phyloP scores from a whole-genome alignment of 2,329 filamentous ascomycete species.

The Alternaria dauci region DNA sequence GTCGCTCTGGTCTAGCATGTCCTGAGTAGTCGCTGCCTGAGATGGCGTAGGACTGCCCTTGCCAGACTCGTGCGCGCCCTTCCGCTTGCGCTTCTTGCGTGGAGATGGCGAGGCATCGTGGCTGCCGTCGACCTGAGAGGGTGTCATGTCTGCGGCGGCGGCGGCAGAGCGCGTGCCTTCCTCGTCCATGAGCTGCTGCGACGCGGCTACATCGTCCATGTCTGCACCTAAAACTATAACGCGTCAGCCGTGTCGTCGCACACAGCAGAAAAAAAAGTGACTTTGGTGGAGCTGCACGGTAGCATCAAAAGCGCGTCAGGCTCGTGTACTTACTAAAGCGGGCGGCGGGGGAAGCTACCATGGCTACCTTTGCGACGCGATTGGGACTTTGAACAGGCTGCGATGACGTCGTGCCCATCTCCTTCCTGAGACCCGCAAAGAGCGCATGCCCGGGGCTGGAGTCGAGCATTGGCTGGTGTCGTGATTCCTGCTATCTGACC shows the following conservation, averaged over 20 bases:
- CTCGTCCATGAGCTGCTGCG: slow-evolving; percentile 33
- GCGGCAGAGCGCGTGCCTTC: slow-evolving; percentile 10
- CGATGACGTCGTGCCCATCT: slow-evolving; percentile 30
- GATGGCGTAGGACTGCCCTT: background rate
- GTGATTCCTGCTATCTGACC: too few relatives aligned
- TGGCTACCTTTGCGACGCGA: background rate
- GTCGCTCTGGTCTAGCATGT: background rate
- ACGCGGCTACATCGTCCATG: slow-evolving; percentile 32
- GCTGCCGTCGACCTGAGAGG: background rate
- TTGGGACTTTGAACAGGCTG: slow-evolving; percentile 17
- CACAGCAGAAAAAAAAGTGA: background rate
- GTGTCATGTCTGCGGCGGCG: background rate
- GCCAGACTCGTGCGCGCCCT: background rate
- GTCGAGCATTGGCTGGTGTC: background rate
- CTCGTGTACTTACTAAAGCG: slow-evolving; percentile 27
- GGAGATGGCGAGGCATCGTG: background rate
- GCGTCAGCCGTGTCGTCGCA: slow-evolving; percentile 17
- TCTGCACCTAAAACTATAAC: slow-evolving; percentile 21
- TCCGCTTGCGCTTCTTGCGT: slow-evolving; percentile 7
- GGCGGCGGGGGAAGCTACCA: slow-evolving; percentile 18
- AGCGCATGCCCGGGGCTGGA: slow-evolving; percentile 7
- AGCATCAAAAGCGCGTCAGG: background rate
- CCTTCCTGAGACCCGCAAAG: slow-evolving; percentile 3
- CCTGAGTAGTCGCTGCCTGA: background rate
- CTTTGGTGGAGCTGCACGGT: background rate